Evolutionary conservation across 1,284 basidiomycete species (phyloP).

Genomic region (Leccinum pachyderme): DNA sequence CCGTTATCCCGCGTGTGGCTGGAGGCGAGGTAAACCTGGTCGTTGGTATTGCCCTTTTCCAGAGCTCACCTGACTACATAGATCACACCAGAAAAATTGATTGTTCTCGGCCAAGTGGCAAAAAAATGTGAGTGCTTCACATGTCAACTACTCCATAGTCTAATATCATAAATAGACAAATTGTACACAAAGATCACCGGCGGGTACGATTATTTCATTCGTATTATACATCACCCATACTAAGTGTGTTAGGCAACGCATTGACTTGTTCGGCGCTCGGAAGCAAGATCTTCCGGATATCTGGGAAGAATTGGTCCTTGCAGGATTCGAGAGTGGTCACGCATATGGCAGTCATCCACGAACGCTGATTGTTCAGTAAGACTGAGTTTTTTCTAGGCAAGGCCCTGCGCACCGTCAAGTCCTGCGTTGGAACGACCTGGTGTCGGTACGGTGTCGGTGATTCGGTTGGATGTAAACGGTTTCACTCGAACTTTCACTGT

Average conservation of each 20-base stretch:
- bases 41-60: not conserved
- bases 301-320: conserved; percentile 66
- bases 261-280: conserved; percentile 74
- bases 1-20: conserved; percentile 69
- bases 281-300: conserved; percentile 77
- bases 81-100: conserved; percentile 67
- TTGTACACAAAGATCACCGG: conserved; percentile 72
- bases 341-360: conserved; percentile 59
- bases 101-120: conserved; percentile 67
- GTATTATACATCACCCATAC: not conserved
- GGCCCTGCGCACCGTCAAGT: conserved; percentile 55
- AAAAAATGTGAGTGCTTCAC: conserved; percentile 51
- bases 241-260: conserved; percentile 47
- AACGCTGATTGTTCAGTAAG: not conserved
- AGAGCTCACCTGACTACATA: conserved; percentile 15
- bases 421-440: conserved; percentile 60
- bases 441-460: conserved; percentile 78
- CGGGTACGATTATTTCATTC: conserved; percentile 20
- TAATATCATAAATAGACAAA: conserved; percentile 30
- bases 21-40: conserved; percentile 50
- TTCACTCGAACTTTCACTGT: not conserved
- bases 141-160: not conserved
- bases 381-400: conserved; percentile 38
- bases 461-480: conserved; percentile 54
- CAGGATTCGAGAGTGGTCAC: conserved; percentile 76